Percentiles rank a stretch among this genome's conserved stretches.
phyloP scores from a whole-genome alignment of 306 rosid genomes.

The Cicer arietinum region DNA sequence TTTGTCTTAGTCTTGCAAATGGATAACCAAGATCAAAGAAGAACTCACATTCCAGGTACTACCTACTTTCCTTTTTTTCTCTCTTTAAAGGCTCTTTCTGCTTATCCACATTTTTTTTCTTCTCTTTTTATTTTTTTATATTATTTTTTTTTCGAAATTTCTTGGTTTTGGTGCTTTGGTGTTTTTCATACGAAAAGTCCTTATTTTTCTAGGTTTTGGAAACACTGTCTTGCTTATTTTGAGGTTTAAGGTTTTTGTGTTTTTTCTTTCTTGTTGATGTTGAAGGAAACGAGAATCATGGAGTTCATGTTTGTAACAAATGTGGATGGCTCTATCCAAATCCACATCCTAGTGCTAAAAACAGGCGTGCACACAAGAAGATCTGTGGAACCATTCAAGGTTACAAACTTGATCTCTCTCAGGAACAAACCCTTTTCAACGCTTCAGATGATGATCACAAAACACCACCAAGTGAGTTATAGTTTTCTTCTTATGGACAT shows the following conservation, averaged over 20 bases:
- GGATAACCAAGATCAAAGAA: conserved; percentile 48
- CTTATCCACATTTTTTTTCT: neutral
- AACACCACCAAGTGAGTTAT: conserved; percentile 45
- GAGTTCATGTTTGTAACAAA: conserved; percentile 66
- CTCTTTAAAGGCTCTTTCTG: neutral
- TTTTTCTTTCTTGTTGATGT: neutral
- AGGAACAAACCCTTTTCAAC: conserved; percentile 45
- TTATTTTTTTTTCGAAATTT: conserved; percentile 11
- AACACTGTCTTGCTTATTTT: conserved; percentile 27
- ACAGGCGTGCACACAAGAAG: conserved; percentile 81
- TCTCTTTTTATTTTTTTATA: neutral
- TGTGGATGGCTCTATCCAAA: conserved; percentile 90
- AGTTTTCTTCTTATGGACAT: conserved; percentile 2
- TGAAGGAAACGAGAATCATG: conserved; percentile 63
- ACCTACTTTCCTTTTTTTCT: conserved; percentile 12
- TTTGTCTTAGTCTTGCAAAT: conserved; percentile 36
- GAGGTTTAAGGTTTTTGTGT: neutral
- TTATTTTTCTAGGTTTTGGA: conserved; percentile 30
- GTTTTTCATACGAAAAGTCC: conserved; percentile 38
- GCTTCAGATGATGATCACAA: conserved; percentile 70
- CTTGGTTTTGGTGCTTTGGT: conserved; percentile 18
- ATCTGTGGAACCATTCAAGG: conserved; percentile 90
- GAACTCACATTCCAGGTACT: conserved; percentile 46
- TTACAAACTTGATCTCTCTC: conserved; percentile 49
- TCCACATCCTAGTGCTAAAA: conserved; percentile 79